phyloP scores from a whole-genome alignment of 768 basidiomycete species.

The Auricularia auricula-judae region DNA sequence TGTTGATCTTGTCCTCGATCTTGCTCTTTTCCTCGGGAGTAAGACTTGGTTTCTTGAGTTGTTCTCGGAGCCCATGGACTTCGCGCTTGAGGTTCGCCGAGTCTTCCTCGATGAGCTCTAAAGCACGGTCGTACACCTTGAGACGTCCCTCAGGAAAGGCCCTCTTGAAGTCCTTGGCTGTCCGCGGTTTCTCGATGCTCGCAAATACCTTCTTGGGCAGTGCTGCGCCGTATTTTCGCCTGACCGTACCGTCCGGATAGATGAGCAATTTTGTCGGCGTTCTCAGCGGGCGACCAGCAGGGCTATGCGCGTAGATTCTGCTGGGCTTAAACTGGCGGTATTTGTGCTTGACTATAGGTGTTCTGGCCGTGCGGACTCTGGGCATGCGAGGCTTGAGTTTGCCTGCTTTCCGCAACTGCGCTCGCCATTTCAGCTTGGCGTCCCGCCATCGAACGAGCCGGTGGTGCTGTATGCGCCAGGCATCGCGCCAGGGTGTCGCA shows the following conservation, averaged over 20 bases:
- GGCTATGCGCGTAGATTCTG: neutral
- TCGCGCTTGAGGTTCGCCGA: conserved; percentile 37
- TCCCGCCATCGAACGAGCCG: neutral
- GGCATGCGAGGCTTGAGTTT: neutral
- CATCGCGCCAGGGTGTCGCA: neutral
- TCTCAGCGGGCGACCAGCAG: neutral
- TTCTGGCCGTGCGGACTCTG: neutral
- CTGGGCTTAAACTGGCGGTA: neutral
- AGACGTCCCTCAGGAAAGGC: neutral
- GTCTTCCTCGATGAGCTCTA: conserved; percentile 59
- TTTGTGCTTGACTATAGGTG: neutral
- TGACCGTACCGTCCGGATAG: neutral
- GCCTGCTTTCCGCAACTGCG: neutral
- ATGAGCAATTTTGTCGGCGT: neutral
- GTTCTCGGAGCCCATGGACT: conserved; percentile 23
- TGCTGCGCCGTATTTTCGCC: neutral
- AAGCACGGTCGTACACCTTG: conserved; percentile 62
- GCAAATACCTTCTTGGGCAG: neutral
- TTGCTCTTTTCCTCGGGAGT: conserved; percentile 24
- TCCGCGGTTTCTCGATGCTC: neutral
- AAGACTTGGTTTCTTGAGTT: neutral
- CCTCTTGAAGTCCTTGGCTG: neutral
- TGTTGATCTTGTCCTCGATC: conserved; percentile 37
- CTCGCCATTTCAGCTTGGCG: neutral
- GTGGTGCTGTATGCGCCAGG: neutral